Base-by-base conservation (phyloP, 331 rosid species). In the Cydonia oblonga region DNA sequence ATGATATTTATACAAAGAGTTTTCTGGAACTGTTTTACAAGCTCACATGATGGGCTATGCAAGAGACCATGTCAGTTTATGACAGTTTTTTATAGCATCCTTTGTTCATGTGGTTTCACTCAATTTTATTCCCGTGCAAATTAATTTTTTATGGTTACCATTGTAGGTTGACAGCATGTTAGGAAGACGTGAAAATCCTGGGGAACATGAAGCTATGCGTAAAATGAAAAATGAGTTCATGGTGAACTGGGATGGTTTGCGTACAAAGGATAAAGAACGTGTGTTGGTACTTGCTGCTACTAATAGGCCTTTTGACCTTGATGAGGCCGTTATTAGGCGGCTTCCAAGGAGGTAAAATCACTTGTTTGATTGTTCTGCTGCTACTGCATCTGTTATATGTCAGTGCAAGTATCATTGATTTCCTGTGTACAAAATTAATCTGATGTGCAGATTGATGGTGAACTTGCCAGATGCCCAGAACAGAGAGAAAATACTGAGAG, bases 231-330 rank as follows among this genome's bases (percentile, higher is more conserved):
- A 93, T 66, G 98, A 93, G 86, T 93, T 93, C 80, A 93, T 93
- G 98, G 93, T 90, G 32, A 93, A 93, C 76, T 93, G 98, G 98
- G 98, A 93, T 81, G 98, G 98, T 74, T 79, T 93, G 73, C 98
- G 97, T 42, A 93, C 98, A 23, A 93, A 93, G 83, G 98, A 93
- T 64, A 90, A 79, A 76, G 98, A 93, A 65, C 93, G 98, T 28
- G 89, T 93, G 54, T 89, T 93, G 53, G 98, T 93, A 82, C 98
- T 93, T 71, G 98, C 91, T 68, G 98, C 97, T 44, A 93, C 98
- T 53, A 93, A 93, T 76, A 86, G 98, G 81, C 98, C 98, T 24
- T 90, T 89, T 87, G 98, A 93, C 85, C 96, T 93, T 64, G 98
- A 93, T 15, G 98, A 93, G 85, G 98, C 98, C 35, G 98, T 93